Conservation (phyloP, 2,329 filamentous ascomycete species). For the Aspergillus aculeatus region DNA sequence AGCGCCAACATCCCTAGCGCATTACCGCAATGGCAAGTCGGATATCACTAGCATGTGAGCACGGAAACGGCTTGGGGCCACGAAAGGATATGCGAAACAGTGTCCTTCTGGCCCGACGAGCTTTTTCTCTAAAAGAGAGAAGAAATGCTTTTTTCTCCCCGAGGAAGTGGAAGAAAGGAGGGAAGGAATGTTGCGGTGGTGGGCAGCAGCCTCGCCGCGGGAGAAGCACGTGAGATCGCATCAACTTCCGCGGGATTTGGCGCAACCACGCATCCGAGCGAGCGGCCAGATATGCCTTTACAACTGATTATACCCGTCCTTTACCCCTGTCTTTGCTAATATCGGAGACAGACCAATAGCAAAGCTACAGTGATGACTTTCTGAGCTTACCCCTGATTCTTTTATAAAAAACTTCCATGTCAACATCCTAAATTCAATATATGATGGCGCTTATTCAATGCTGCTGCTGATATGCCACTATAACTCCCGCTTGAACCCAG, state of each 20-base stretch:
- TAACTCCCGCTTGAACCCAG: conserved; percentile 13
- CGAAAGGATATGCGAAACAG: background rate
- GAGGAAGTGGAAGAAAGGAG: conserved; percentile 7
- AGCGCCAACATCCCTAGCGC: conserved; percentile 43
- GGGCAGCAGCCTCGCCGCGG: conserved; percentile 2
- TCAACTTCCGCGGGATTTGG: conserved; percentile 4
- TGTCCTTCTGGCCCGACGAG: conserved; percentile 30
- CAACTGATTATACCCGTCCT: background rate
- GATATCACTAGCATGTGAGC: conserved; percentile 27
- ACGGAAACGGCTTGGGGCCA: conserved; percentile 21
- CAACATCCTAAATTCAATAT: background rate
- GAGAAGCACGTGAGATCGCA: conserved; percentile 18
- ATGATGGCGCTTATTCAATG: conserved; percentile 3
- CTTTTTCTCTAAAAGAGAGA: conserved; percentile 5
- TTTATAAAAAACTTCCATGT: background rate
- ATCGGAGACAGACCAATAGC: background rate
- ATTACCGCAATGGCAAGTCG: conserved; percentile 34
- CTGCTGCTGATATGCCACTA: conserved; percentile 2
- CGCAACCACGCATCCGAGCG: background rate
- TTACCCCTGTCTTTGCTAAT: background rate
- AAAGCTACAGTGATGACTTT: background rate
- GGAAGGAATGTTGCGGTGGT: background rate
- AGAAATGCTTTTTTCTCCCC: background rate
- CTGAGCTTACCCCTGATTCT: background rate
- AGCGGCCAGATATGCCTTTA: conserved; percentile 35